A percentile compares a stretch with the other conserved stretches of the same genome.
Evolutionary conservation across 2,329 filamentous ascomycete species (phyloP).

Genomic region (Monilinia polystroma): DNA sequence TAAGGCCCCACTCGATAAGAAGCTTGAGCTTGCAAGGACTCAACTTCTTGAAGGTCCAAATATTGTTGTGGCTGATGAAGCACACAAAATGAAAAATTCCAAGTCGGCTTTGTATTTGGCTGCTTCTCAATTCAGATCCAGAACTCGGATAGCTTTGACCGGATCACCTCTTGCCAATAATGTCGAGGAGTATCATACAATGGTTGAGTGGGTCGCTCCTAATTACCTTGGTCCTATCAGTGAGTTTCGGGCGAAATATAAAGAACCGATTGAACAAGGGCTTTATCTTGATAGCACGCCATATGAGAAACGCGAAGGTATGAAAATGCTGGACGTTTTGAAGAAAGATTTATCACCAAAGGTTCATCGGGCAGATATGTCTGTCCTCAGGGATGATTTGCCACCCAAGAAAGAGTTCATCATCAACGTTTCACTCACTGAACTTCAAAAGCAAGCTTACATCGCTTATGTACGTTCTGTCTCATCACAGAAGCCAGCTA

Average conservation of each 20-base stretch:
- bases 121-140: slow-evolving; percentile 61
- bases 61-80: slow-evolving; percentile 82
- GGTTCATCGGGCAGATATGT: slow-evolving; percentile 71
- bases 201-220: slow-evolving; percentile 84
- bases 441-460: slow-evolving; percentile 65
- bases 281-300: slow-evolving; percentile 62
- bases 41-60: slow-evolving; percentile 61
- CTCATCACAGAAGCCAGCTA: slow-evolving; percentile 26
- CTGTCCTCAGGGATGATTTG: slow-evolving; percentile 63
- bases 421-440: slow-evolving; percentile 68
- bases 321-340: slow-evolving; percentile 68
- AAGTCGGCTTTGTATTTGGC: slow-evolving; percentile 52
- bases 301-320: slow-evolving; percentile 55
- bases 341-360: slow-evolving; percentile 74
- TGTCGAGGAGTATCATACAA: slow-evolving; percentile 78
- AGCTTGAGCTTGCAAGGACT: slow-evolving; percentile 26
- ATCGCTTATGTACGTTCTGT: slow-evolving; percentile 48
- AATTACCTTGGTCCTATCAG: slow-evolving; percentile 67
- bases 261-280: slow-evolving; percentile 70
- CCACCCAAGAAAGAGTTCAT: slow-evolving; percentile 80
- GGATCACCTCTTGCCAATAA: slow-evolving; percentile 86
- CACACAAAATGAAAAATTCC: slow-evolving; percentile 73
- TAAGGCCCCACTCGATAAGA: neutral
- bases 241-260: slow-evolving; percentile 71
- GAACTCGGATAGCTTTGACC: slow-evolving; percentile 76